Base-by-base conservation (phyloP, 2,329 filamentous ascomycete species). In the Nothomitra cinnamomea region DNA sequence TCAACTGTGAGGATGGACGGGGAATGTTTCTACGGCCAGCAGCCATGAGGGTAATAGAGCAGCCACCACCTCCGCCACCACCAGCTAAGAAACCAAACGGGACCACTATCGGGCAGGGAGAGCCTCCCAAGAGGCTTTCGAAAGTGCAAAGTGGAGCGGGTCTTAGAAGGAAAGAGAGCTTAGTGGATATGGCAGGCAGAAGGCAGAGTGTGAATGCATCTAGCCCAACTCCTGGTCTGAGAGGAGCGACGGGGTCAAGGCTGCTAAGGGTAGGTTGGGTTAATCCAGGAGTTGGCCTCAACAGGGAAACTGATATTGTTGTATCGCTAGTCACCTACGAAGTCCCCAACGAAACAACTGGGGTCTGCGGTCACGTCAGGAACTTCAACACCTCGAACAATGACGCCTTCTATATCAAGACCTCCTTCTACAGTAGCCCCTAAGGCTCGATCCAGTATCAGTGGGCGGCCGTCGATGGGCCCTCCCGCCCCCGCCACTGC, bases 21-120 rank as follows among this genome's bases (percentile, higher is more conserved):
- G 79, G 87, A 73, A 92, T 98, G 79, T 96, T 98, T 62, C 78
- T 95, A 54, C 79, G 86, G 57, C 82, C 87, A 28, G 70, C 77
- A 53, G 82, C 82, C 55, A 73, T 92, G 51, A 49, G 45, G 45
- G 45, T 35, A 24, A 2, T 49, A 10, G 45, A 49, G 15, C 45
- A 32, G 28, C 28, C 28, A 32, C 28, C 28, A 32, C 28, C 28
- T 32, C 28, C 28, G 28, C 28, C 28, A 35, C 43, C 43, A 15
- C 45, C n/a, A 28, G 32, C 7, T 10, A 47, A 61, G 6, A 66
- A 63, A 55, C 60, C 63, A 47, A 66, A 62, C 58, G 60, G 59
- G 40, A 43, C 58, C 22, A 45, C 59, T 48, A 51, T 57, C 50
- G 24, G 15, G 22, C 45, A 68, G 66, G 58, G 62, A 67, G 64